Conservation (phyloP, 805 yeast genomes). For the Nakazawaea peltata region DNA sequence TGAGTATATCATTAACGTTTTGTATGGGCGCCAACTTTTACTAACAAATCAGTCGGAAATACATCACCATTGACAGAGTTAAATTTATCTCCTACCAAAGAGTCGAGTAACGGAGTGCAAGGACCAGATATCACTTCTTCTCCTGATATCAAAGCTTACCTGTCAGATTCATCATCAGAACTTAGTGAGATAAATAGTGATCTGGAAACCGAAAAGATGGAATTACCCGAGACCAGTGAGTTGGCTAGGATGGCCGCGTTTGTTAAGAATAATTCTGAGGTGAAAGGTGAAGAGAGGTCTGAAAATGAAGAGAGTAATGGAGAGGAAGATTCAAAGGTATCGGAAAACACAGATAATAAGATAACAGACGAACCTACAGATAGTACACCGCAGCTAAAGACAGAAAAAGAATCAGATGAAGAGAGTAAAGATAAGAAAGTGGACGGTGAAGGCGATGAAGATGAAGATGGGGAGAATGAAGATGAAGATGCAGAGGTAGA, state of each 20-base stretch:
- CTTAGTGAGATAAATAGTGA: constrained; percentile 59
- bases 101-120: no score
- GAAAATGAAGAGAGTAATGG: not conserved
- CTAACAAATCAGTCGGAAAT: not conserved
- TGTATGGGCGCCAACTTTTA: not conserved
- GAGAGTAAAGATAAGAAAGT: constrained; percentile 5
- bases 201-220: constrained; percentile 90
- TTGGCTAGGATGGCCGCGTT: constrained; percentile 31
- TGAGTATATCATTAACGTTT: constrained; percentile 1
- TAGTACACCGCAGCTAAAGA: constrained; percentile 4
- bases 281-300: not conserved
- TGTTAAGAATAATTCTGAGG: constrained; percentile 15
- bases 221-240: constrained; percentile 47
- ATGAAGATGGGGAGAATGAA: constrained; percentile 11
- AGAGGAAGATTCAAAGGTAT: not conserved
- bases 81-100: constrained; percentile 29
- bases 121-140: no score
- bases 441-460: constrained; percentile 11
- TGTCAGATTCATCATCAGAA: constrained; percentile 30
- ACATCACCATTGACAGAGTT: constrained; percentile 31
- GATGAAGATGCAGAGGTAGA: constrained; percentile 12
- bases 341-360: constrained; percentile 12
- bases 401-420: constrained; percentile 1
- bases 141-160: not conserved
- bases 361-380: not conserved